These are phyloP conservation scores for Diutina rugosa DNA, from an alignment of 1,139 yeast genomes.

Conservation along the genomic window DNA sequence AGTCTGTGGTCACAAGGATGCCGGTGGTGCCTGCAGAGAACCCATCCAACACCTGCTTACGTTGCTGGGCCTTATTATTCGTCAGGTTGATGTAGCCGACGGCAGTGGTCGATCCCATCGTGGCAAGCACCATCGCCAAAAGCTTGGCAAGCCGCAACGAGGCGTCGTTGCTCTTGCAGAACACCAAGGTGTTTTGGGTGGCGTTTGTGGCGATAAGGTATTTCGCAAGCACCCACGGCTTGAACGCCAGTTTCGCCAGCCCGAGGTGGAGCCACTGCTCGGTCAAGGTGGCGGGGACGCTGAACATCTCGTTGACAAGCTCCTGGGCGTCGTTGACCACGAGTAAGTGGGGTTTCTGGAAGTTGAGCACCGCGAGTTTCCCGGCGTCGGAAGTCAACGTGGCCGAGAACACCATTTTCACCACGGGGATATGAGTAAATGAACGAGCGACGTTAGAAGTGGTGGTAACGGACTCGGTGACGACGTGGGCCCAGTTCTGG, in stretches of 20 bases:
- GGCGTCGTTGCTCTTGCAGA: conserved; percentile 80
- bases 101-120: conserved; percentile 8
- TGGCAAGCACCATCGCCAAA: conserved; percentile 30
- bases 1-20: conserved; percentile 75
- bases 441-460: not conserved
- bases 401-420: conserved; percentile 78
- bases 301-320: conserved; percentile 38
- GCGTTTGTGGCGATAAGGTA: conserved; percentile 27
- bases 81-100: conserved; percentile 32
- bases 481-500: conserved; percentile 79
- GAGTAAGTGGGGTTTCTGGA: conserved; percentile 57
- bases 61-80: conserved; percentile 28
- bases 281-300: conserved; percentile 40
- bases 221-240: conserved; percentile 61
- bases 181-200: conserved; percentile 39
- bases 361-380: conserved; percentile 56
- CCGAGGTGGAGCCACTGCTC: conserved; percentile 41
- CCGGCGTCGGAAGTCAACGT: conserved; percentile 92
- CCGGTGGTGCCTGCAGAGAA: conserved; percentile 39
- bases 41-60: conserved; percentile 36
- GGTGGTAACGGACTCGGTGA: conserved; percentile 12
- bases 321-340: conserved; percentile 49
- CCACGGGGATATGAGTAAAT: not conserved
- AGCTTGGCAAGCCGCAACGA: conserved; percentile 63
- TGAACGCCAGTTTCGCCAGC: conserved; percentile 43